phyloP scores from a whole-genome alignment of 176 grass and related monocot species.

The Coix lacrymajobi region DNA sequence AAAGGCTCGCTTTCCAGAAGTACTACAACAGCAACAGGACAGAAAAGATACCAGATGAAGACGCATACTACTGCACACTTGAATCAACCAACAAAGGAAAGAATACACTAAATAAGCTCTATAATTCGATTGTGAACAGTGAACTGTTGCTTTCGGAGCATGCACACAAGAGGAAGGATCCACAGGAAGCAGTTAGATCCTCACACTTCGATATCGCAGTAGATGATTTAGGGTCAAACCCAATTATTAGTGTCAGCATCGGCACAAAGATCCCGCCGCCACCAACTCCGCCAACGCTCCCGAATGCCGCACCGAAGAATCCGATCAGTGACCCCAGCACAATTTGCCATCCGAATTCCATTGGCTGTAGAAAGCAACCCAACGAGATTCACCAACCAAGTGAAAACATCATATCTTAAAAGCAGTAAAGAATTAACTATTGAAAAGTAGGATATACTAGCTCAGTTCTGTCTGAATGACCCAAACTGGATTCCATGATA shows the following conservation, averaged over 20 bases:
- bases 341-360: constrained; percentile 72
- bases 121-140: neutral
- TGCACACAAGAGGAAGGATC: neutral
- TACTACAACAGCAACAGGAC: constrained; percentile 21
- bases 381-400: neutral
- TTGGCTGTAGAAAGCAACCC: constrained; percentile 19
- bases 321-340: constrained; percentile 52
- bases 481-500: neutral
- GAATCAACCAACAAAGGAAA: constrained; percentile 11
- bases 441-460: neutral
- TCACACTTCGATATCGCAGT: constrained; percentile 82
- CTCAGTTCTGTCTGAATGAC: neutral
- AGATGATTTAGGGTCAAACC: constrained; percentile 74
- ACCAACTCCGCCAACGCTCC: constrained; percentile 71
- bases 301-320: constrained; percentile 68
- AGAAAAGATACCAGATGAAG: neutral
- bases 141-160: constrained; percentile 26
- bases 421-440: neutral
- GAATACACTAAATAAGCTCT: neutral
- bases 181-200: constrained; percentile 1
- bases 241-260: constrained; percentile 77
- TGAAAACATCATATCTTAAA: neutral
- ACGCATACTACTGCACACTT: neutral
- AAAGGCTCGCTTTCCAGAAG: neutral
- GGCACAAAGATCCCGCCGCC: constrained; percentile 82